phyloP scores from a whole-genome alignment of 495 filamentous ascomycete species.

The Hypoxylon rickii region DNA sequence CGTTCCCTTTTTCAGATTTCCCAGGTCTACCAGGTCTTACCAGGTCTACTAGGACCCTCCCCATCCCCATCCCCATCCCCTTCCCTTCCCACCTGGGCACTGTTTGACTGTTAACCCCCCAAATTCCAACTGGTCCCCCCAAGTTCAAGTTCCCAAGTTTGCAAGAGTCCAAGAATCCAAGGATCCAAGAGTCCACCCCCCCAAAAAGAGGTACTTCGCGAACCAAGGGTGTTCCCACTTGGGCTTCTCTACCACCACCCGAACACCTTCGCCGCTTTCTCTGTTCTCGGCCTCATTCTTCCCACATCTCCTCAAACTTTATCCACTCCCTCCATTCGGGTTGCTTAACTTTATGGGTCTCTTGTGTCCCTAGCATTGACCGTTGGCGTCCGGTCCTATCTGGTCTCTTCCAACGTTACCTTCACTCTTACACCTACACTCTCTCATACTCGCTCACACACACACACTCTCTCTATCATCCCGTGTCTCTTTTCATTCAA shows the following conservation, averaged over 20 bases:
- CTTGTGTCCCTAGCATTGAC: conserved; percentile 22
- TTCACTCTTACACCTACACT: background rate
- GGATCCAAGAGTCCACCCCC: too few relatives aligned
- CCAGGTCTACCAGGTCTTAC: too few relatives aligned
- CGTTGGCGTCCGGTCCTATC: conserved; percentile 21
- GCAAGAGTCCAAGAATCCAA: too few relatives aligned
- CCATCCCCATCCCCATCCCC: too few relatives aligned
- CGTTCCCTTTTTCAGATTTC: conserved; percentile 3
- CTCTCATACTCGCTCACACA: background rate
- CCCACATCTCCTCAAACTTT: conserved; percentile 25
- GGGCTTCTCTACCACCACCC: conserved; percentile 13
- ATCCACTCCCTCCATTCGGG: conserved; percentile 15
- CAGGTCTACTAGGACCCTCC: too few relatives aligned
- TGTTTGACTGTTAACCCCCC: too few relatives aligned
- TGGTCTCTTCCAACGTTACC: conserved; percentile 28
- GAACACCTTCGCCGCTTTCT: background rate
- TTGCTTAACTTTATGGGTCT: conserved; percentile 27
- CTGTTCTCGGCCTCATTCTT: conserved; percentile 38
- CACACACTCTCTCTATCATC: background rate
- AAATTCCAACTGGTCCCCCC: too few relatives aligned
- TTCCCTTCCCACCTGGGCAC: too few relatives aligned
- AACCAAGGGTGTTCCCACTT: conserved; percentile 26
- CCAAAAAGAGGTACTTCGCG: conserved; percentile 26
- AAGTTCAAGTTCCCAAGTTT: too few relatives aligned
- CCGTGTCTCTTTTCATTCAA: conserved; percentile 18